Base-by-base conservation (phyloP, 1,139 yeast species). In the Barnettozyma hawaiiensis region DNA sequence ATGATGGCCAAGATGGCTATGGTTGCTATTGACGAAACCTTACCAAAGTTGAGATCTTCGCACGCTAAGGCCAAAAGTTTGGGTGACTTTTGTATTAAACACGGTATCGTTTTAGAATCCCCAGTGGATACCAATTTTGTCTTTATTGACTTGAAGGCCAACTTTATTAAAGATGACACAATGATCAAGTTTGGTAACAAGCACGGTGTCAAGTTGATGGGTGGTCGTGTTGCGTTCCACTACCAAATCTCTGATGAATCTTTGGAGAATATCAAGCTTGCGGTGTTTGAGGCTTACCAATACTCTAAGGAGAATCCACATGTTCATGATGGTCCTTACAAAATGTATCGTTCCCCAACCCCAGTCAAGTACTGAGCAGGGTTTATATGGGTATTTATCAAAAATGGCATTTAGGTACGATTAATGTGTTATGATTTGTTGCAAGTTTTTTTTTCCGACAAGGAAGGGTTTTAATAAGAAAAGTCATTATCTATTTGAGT, bases 91-190 rank as follows among this genome's bases (percentile, higher is more conserved):
- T 79, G 87, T 55, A 61, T 68, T 20, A 68, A 69, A 41, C 60
- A 72, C 35, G 78, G 78, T 12, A 74, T 85, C 47, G 64, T 71
- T 35, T 66, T 85, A 50, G 82, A 76, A 57, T 72, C 79, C 22
- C 97, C 97, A 1, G 89, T 81, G 5, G 82, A 90, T 53, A 86
- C 97, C 10, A 89, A 83, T 62, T 86, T 90, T 64, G 90, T 89
- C 26, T 89, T 87, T 60, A 60, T 89, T 44, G 95, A 90, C 60
- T 63, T 78, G 40, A 71, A 68, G 52, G 69, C 69, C 34, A 76
- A 78, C 53, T 74, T 71, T 40, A 75, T 87, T 63, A 76, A 82
- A 58, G 78, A 81, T 15, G 73, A 66, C 23, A 67, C 71, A 38
- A 67, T 86, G 48, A 70, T 68, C 27, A 70, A 71, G 49, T 71